phyloP scores from a whole-genome alignment of 1,284 basidiomycete species.

The Ustanciosporium gigantosporum region DNA sequence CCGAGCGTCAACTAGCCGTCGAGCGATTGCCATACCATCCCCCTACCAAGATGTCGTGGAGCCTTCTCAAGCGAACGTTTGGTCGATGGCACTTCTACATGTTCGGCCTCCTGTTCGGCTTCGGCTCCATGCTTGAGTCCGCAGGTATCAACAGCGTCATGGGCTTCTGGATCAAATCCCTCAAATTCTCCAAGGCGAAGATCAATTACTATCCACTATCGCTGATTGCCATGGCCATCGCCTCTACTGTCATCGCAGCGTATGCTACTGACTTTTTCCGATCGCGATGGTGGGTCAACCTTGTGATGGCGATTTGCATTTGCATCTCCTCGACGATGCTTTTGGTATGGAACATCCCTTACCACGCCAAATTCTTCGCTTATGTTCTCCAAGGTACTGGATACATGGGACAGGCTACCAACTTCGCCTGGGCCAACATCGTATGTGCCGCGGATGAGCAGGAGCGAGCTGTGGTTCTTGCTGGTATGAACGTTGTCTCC shows the following conservation, averaged over 20 bases:
- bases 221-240: conserved; percentile 38
- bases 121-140: conserved; percentile 72
- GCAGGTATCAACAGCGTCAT: conserved; percentile 75
- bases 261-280: conserved; percentile 28
- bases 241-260: conserved; percentile 29
- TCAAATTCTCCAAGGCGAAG: conserved; percentile 18
- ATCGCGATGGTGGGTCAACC: conserved; percentile 30
- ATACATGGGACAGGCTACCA: conserved; percentile 54
- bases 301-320: conserved; percentile 30
- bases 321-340: conserved; percentile 33
- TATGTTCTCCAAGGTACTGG: conserved; percentile 50
- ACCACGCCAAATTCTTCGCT: conserved; percentile 43
- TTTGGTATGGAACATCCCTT: conserved; percentile 45
- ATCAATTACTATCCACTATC: conserved; percentile 42
- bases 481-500: conserved; percentile 39
- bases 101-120: conserved; percentile 64
- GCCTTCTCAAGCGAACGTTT: conserved; percentile 66
- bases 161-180: conserved; percentile 73
- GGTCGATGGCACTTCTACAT: conserved; percentile 66
- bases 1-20: conserved; percentile 63
- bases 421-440: conserved; percentile 60
- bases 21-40: conserved; percentile 62
- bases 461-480: conserved; percentile 47
- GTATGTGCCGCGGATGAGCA: conserved; percentile 47
- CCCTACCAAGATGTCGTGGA: conserved; percentile 60